A percentile compares a stretch with the other conserved stretches of the same genome.
phyloP scores from a whole-genome alignment of 2,329 filamentous ascomycete species.

The Phialophora verrucosa region DNA sequence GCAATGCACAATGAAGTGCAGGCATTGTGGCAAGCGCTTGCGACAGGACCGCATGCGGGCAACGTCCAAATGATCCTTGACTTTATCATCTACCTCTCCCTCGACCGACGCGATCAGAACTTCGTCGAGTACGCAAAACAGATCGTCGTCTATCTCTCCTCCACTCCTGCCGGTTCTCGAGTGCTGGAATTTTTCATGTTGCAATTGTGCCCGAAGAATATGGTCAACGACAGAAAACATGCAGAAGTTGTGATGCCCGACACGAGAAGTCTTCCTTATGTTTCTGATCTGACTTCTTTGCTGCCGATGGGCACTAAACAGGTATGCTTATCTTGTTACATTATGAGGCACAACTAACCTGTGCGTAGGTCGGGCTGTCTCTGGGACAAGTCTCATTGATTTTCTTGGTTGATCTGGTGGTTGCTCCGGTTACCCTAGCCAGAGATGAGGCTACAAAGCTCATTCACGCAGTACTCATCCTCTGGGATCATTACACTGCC shows the following conservation, averaged over 20 bases:
- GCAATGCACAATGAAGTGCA: slow-evolving; percentile 95
- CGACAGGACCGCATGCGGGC: slow-evolving; percentile 87
- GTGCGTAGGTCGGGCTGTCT: slow-evolving; percentile 73
- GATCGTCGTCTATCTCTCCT: slow-evolving; percentile 94
- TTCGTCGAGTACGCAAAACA: slow-evolving; percentile 98
- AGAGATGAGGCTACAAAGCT: slow-evolving; percentile 82
- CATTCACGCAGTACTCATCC: slow-evolving; percentile 86
- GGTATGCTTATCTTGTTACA: slow-evolving; percentile 45
- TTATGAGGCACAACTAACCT: slow-evolving; percentile 25
- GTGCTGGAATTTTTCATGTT: slow-evolving; percentile 92
- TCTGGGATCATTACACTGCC: slow-evolving; percentile 97
- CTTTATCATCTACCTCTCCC: slow-evolving; percentile 91
- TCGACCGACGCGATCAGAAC: slow-evolving; percentile 94
- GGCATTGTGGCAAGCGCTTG: slow-evolving; percentile 94
- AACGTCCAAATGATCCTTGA: slow-evolving; percentile 95
- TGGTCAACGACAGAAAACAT: slow-evolving; percentile 88
- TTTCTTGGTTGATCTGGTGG: slow-evolving; percentile 92
- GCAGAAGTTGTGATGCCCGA: slow-evolving; percentile 66
- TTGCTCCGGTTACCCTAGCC: slow-evolving; percentile 81
- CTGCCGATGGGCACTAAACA: slow-evolving; percentile 90
- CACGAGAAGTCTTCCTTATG: slow-evolving; percentile 77
- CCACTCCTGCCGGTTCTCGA: slow-evolving; percentile 81
- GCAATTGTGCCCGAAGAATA: slow-evolving; percentile 92
- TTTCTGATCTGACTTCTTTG: slow-evolving; percentile 79
- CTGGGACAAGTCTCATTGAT: slow-evolving; percentile 92